These are phyloP conservation scores for Meira nashicola DNA, from an alignment of 1,284 basidiomycete species.

Conservation along the genomic window DNA sequence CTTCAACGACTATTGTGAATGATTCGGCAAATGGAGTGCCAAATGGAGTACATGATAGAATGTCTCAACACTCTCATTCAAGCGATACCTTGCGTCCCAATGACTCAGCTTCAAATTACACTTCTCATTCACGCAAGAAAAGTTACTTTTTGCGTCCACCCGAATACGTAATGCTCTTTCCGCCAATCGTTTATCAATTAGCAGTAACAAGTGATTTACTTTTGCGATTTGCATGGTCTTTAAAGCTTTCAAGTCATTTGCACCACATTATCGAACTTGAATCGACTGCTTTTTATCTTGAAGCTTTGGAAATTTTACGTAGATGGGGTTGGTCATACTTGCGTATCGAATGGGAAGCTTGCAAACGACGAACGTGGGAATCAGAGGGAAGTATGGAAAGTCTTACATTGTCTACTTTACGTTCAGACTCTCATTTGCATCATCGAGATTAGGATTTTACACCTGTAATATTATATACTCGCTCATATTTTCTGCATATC, in stretches of 20 bases:
- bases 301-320: constrained; percentile 80
- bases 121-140: not conserved
- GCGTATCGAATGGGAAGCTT: constrained; percentile 65
- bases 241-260: constrained; percentile 83
- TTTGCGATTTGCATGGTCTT: constrained; percentile 87
- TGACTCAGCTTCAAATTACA: not conserved
- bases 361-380: constrained; percentile 15
- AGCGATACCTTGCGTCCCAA: no score
- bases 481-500: no score
- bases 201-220: constrained; percentile 78
- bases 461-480: no score
- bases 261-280: constrained; percentile 78
- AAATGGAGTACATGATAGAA: no score
- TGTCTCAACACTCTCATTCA: not conserved
- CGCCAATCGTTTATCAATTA: constrained; percentile 71
- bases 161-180: constrained; percentile 65
- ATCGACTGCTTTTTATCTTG: constrained; percentile 78
- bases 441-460: not conserved
- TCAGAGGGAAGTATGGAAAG: constrained; percentile 8
- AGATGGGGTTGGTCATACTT: constrained; percentile 97
- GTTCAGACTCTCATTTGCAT: not conserved
- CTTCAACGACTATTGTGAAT: no score
- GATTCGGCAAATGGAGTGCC: no score
- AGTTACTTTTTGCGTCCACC: constrained; percentile 8
- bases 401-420: constrained; percentile 6